Base-by-base conservation (phyloP, 2,329 filamentous ascomycete genomes). In the Fonsecaea nubica region DNA sequence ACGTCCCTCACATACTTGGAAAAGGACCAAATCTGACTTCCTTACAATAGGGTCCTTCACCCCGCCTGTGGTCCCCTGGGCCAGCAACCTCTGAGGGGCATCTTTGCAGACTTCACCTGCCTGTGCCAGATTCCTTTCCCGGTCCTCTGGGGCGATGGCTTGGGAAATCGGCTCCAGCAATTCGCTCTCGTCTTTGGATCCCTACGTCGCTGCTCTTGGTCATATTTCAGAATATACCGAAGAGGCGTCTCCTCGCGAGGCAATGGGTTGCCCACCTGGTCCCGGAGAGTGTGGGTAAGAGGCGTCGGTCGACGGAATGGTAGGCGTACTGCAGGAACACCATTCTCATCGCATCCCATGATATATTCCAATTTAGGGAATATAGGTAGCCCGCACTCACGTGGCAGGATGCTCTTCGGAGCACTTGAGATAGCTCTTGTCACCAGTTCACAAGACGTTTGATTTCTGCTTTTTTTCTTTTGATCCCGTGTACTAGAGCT, bases 281-380 rank as follows among this genome's bases (percentile, higher is more conserved):
- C 42, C 30, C 57, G 57, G 4, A 59, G 30, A 6, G 57, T 50
- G 38, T 50, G 38, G 3, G 42, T 48, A 8, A 50, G 8, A 10
- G 12, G 38, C 3, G 57, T 30, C 7, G 57, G 45, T 50, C 40
- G 57, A 38, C 57, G 57, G 40, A 50, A 59, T 8, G 58, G 33
- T 10, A 48, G 25, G 8, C 58, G 58, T 53, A 7, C 9, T 13
- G 58, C 35, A 25, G 58, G 58, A 6, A 54, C 58, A 6, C 58
- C 58, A 21, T 40, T 21, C 33, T 54, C 35, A 21, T 54, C 50
- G 21, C 35, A 54, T 12, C 50, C 48, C 32, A 61, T 36, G 8
- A 61, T 13, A 32, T 61, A 54, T 18, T n/a, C 45, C n/a, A 54
- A n/a, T 18, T 30, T 59, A 30, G 57, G 40, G 10, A 50, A 50